Evolutionary conservation across 139 green algal species (phyloP).

Genomic region (Haematococcus sp.): DNA sequence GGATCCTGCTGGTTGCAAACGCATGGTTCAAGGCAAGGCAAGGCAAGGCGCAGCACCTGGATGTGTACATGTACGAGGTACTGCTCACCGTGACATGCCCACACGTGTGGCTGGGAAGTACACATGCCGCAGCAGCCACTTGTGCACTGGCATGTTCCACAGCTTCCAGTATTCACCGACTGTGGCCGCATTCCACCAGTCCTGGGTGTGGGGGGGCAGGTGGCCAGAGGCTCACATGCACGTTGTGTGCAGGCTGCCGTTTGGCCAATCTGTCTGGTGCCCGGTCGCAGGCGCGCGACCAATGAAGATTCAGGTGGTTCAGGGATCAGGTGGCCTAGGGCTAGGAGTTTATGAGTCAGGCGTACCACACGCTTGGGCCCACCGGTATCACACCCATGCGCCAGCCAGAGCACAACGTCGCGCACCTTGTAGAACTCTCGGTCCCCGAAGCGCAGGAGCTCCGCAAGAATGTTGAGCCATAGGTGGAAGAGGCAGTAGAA

Average conservation of each 20-base stretch:
- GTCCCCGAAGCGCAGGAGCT: constrained; percentile 88
- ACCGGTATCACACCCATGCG: too few relatives aligned
- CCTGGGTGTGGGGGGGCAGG: constrained; percentile 39
- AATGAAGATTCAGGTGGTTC: too few relatives aligned
- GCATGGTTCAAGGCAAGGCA: too few relatives aligned
- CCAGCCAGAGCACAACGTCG: too few relatives aligned
- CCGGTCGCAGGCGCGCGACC: not conserved
- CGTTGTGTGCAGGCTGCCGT: not conserved
- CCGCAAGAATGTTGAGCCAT: constrained; percentile 88
- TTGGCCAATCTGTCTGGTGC: too few relatives aligned
- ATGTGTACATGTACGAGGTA: too few relatives aligned
- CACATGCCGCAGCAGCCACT: constrained; percentile 90
- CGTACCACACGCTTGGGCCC: too few relatives aligned
- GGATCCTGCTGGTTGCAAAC: too few relatives aligned
- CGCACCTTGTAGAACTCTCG: constrained; percentile 90
- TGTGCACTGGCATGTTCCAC: constrained; percentile 95
- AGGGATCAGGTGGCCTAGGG: too few relatives aligned
- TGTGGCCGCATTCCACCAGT: constrained; percentile 94
- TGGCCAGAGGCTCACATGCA: not conserved
- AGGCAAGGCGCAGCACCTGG: too few relatives aligned
- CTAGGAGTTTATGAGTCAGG: too few relatives aligned
- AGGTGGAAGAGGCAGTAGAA: constrained; percentile 89
- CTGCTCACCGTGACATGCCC: constrained; percentile 31
- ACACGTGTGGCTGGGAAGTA: constrained; percentile 76
- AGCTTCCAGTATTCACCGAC: constrained; percentile 89